Conservation (phyloP, 2,329 filamentous ascomycete genomes). For the Penicillium sp. region DNA sequence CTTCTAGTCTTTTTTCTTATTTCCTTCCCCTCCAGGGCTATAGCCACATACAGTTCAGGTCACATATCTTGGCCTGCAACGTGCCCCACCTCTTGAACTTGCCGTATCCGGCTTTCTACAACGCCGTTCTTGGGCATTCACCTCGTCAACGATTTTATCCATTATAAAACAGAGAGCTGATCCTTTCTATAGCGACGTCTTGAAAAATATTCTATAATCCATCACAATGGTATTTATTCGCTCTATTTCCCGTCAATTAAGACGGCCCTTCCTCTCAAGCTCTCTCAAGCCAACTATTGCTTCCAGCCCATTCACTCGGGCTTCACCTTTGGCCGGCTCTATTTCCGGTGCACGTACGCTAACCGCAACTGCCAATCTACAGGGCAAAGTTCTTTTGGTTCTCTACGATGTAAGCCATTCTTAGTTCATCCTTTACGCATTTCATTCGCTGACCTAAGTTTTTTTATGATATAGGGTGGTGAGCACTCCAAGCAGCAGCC, state of each 20-base stretch:
- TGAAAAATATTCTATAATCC: constrained; percentile 8
- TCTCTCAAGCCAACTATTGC: constrained; percentile 25
- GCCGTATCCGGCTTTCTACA: constrained; percentile 14
- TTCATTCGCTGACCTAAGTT: constrained; percentile 6
- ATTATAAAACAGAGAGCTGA: constrained; percentile 12
- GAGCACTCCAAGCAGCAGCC: constrained; percentile 88
- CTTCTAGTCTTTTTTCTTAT: neutral
- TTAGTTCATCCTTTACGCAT: neutral
- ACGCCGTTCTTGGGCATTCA: constrained; percentile 12
- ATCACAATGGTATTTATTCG: constrained; percentile 63
- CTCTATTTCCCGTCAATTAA: constrained; percentile 56
- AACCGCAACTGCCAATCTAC: constrained; percentile 63
- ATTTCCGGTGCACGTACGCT: constrained; percentile 58
- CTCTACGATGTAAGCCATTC: constrained; percentile 75
- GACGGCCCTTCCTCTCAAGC: constrained; percentile 53
- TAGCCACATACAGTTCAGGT: neutral
- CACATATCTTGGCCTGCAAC: neutral
- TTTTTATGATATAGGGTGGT: constrained; percentile 54
- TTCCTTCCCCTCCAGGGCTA: neutral
- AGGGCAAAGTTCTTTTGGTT: constrained; percentile 95
- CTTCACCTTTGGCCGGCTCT: constrained; percentile 41
- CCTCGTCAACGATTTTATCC: constrained; percentile 1
- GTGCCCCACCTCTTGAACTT: constrained; percentile 14
- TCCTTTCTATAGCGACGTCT: neutral
- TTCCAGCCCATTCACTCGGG: constrained; percentile 26